phyloP scores from a whole-genome alignment of 495 filamentous ascomycete species.

The Penicillium desertorum region DNA sequence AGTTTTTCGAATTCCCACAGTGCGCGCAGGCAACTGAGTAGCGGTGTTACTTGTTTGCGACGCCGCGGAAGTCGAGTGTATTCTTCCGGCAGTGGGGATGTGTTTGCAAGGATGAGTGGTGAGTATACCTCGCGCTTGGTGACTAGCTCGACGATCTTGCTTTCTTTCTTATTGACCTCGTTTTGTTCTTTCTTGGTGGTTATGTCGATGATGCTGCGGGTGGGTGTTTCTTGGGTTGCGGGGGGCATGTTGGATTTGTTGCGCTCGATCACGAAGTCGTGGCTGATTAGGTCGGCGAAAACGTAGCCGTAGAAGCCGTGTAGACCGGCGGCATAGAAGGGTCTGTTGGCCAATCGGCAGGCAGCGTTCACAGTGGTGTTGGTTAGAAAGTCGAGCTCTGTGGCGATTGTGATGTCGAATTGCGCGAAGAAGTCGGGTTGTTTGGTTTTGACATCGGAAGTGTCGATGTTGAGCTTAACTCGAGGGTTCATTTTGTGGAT shows the following conservation, averaged over 20 bases:
- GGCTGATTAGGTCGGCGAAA: conserved; percentile 85
- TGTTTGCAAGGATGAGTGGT: conserved; percentile 75
- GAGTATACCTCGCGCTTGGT: conserved; percentile 89
- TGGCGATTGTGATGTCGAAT: conserved; percentile 90
- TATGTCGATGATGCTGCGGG: conserved; percentile 70
- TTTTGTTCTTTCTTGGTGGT: conserved; percentile 69
- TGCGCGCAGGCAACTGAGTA: conserved; percentile 77
- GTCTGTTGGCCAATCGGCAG: conserved; percentile 67
- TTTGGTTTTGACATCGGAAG: conserved; percentile 60
- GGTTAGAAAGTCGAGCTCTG: conserved; percentile 71
- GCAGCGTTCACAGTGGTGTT: conserved; percentile 79
- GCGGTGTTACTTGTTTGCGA: conserved; percentile 71
- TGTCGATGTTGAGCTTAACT: conserved; percentile 72
- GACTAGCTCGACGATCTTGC: conserved; percentile 80
- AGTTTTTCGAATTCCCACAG: conserved; percentile 73
- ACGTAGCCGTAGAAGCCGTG: conserved; percentile 95
- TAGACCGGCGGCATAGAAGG: conserved; percentile 85
- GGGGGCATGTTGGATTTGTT: conserved; percentile 74
- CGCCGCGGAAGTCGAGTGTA: conserved; percentile 63
- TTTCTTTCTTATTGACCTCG: conserved; percentile 72
- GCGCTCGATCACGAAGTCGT: conserved; percentile 85
- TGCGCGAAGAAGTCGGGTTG: conserved; percentile 67
- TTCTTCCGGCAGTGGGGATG: conserved; percentile 69
- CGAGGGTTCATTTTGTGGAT: conserved; percentile 87
- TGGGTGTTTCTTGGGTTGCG: conserved; percentile 66